phyloP scores from a whole-genome alignment of 345 rosid genomes.

The Odontarrhena argentea region DNA sequence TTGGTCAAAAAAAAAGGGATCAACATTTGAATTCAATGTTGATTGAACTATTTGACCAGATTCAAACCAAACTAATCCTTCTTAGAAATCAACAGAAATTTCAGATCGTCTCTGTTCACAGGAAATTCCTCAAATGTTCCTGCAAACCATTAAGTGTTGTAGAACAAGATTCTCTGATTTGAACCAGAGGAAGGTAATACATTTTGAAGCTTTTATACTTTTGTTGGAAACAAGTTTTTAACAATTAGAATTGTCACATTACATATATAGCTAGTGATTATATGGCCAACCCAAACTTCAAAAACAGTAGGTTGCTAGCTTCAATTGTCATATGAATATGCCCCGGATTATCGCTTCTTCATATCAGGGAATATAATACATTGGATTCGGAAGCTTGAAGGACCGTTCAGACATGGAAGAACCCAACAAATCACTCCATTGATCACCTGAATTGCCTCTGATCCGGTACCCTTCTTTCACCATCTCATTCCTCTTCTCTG shows the following conservation, averaged over 20 bases:
- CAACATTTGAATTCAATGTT: no score
- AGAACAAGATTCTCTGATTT: no score
- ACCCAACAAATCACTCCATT: conserved; percentile 89
- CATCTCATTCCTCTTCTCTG: conserved; percentile 80
- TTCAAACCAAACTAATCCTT: no score
- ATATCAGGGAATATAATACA: conserved; percentile 66
- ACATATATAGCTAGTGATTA: conserved; percentile 3
- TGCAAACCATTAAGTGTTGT: no score
- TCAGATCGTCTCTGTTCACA: no score
- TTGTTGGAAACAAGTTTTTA: conserved; percentile 6
- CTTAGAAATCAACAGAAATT: no score
- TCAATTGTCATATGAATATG: not conserved
- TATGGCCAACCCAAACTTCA: conserved; percentile 25
- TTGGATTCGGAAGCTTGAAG: conserved; percentile 87
- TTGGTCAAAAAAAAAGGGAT: no score
- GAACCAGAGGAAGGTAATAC: no score
- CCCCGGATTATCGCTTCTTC: not conserved
- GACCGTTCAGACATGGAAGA: conserved; percentile 59
- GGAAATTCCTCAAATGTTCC: no score
- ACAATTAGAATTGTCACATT: not conserved
- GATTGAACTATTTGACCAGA: no score
- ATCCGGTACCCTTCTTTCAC: conserved; percentile 66
- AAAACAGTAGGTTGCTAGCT: conserved; percentile 22
- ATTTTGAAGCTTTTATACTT: not conserved
- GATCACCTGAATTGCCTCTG: conserved; percentile 86